Evolutionary conservation across 2,329 filamentous ascomycete species (phyloP), one percentile per base, ranked within the genome.

Genomic region (Aspergillus brasiliensis): DNA sequence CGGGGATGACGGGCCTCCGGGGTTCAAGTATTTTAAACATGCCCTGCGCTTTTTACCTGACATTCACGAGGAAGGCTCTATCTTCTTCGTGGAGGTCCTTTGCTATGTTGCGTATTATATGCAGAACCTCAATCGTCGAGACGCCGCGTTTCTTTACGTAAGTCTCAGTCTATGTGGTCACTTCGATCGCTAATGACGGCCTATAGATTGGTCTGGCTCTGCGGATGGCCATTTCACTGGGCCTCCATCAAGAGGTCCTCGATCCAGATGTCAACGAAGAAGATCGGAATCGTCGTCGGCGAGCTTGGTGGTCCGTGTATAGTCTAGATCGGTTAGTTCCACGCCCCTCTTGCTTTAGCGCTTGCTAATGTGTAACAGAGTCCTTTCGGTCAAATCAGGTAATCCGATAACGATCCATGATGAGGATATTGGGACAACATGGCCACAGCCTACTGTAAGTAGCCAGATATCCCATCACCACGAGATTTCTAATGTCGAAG

Each of bases 261-360:
- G 71, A 78, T 25, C 66, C 73, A 10, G 59, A 65, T 2, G 71
- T 83, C 5, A 77, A 77, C 57, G 75, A 78, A 15, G 71, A 71
- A 1, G 75, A 76, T 10, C 74, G 78, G 37, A 83, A 85, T 61
- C 81, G 80, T 58, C 77, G 83, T 8, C 78, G 83, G 7, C 77
- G 82, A 7, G 77, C 83, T 3, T 85, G 83, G 83, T 85, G 83
- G 83, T 83, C 80, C 31, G 79, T 84, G 1, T 85, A 85, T 66
- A 84, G 82, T 63, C 72, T 85, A 38, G 83, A 85, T 67, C 75
- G 81, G 71, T 74, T 67, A 25, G 8, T 5, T 40, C 17, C 13
- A 6, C 8, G 5, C 25, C 13, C 27, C 19, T 34, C 5, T 6
- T 11, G 13, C n/a, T 10, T 15, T 15, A 17, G 5, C 15, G 7